Evolutionary conservation across 2,329 filamentous ascomycete genomes (phyloP).

Genomic region (Penicillium vulpinum): DNA sequence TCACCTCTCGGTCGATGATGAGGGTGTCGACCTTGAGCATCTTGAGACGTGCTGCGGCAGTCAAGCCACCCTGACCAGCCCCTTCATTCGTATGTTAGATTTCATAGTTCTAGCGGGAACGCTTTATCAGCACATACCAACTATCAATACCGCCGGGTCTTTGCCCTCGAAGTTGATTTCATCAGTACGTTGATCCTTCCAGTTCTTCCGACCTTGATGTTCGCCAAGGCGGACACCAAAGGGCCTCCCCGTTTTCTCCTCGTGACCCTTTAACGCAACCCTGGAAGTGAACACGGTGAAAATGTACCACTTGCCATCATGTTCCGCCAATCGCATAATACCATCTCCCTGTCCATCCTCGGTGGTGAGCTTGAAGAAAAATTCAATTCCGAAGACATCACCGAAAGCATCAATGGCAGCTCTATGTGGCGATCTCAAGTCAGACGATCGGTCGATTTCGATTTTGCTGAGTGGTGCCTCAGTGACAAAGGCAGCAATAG

Average conservation of each 20-base stretch:
- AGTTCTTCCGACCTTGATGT: slow-evolving; percentile 57
- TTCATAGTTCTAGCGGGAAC: background rate
- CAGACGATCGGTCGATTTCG: slow-evolving; percentile 48
- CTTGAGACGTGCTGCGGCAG: slow-evolving; percentile 59
- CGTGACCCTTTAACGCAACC: slow-evolving; percentile 54
- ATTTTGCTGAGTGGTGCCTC: slow-evolving; percentile 48
- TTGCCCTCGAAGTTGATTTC: slow-evolving; percentile 53
- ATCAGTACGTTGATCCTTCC: slow-evolving; percentile 55
- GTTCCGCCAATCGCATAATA: slow-evolving; percentile 52
- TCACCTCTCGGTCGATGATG: slow-evolving; percentile 59
- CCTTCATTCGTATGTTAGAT: slow-evolving; percentile 39
- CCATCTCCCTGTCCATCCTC: slow-evolving; percentile 58
- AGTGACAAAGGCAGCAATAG: slow-evolving; percentile 38
- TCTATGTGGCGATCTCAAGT: slow-evolving; percentile 47
- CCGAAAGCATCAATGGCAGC: slow-evolving; percentile 52
- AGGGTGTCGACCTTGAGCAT: slow-evolving; percentile 58
- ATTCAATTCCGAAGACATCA: slow-evolving; percentile 55
- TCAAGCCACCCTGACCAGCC: slow-evolving; percentile 62
- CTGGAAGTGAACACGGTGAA: slow-evolving; percentile 65
- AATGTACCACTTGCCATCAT: slow-evolving; percentile 57
- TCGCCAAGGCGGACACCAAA: slow-evolving; percentile 59
- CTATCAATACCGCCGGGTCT: slow-evolving; percentile 61
- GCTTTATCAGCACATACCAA: slow-evolving; percentile 51
- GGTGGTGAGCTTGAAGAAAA: slow-evolving; percentile 58
- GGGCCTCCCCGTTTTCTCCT: slow-evolving; percentile 56